A percentile compares a stretch with the other conserved stretches of the same genome.
Evolutionary conservation across 495 filamentous ascomycete species (phyloP).

Genomic region (Trichoderma erinaceum): DNA sequence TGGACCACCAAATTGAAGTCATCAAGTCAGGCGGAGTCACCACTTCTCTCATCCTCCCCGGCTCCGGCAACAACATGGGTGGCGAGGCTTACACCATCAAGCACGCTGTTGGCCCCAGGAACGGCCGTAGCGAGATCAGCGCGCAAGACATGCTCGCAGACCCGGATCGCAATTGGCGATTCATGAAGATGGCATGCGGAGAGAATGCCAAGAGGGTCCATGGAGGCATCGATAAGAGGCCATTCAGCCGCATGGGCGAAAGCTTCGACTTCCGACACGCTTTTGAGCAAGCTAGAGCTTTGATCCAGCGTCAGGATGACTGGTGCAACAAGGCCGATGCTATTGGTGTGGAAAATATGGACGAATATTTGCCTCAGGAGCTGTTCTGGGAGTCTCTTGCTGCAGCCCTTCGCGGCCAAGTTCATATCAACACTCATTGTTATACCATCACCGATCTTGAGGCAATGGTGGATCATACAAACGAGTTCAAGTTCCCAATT

Average conservation of each 20-base stretch:
- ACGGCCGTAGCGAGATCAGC: slow-evolving; percentile 49
- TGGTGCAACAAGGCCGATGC: slow-evolving; percentile 51
- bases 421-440: slow-evolving; percentile 59
- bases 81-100: slow-evolving; percentile 61
- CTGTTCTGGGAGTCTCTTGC: slow-evolving; percentile 52
- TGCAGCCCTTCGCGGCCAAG: slow-evolving; percentile 54
- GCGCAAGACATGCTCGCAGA: slow-evolving; percentile 42
- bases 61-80: slow-evolving; percentile 60
- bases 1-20: slow-evolving; percentile 49
- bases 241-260: slow-evolving; percentile 48
- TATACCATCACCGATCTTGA: slow-evolving; percentile 61
- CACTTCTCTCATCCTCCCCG: slow-evolving; percentile 58
- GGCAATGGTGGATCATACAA: slow-evolving; percentile 54
- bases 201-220: slow-evolving; percentile 57
- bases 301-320: slow-evolving; percentile 50
- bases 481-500: slow-evolving; percentile 58
- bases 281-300: slow-evolving; percentile 49
- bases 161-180: slow-evolving; percentile 46
- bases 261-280: slow-evolving; percentile 59
- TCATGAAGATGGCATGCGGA: slow-evolving; percentile 69
- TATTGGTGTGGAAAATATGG: slow-evolving; percentile 32
- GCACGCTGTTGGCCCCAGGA: slow-evolving; percentile 43
- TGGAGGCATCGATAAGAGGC: slow-evolving; percentile 35
- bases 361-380: slow-evolving; percentile 45
- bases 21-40: slow-evolving; percentile 66